Evolutionary conservation across 1,284 basidiomycete genomes (phyloP).

Genomic region (Melampsora medusae): DNA sequence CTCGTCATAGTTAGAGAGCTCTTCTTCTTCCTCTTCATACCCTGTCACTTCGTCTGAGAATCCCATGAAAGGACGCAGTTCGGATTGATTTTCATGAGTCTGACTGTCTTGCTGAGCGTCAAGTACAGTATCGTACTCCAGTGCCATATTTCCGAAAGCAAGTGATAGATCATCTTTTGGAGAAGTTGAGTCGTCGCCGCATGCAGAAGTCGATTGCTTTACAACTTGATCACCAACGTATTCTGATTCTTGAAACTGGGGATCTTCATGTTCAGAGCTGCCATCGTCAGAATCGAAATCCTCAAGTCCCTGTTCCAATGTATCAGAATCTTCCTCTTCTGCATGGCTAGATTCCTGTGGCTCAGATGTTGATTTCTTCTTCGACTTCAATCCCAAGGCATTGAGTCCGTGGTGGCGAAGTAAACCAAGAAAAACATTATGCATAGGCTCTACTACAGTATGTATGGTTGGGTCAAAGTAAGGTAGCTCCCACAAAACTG

Average conservation of each 20-base stretch:
- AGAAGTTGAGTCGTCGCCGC: background rate
- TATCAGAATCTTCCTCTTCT: constrained; percentile 1
- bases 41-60: background rate
- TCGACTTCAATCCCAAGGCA: constrained; percentile 7
- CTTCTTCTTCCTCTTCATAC: background rate
- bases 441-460: constrained; percentile 29
- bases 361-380: background rate
- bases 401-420: background rate
- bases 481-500: background rate
- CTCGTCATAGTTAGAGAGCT: background rate
- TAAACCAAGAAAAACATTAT: constrained; percentile 27
- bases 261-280: no score
- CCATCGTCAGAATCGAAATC: background rate
- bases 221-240: background rate
- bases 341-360: background rate
- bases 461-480: background rate
- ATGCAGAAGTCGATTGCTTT: background rate
- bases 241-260: background rate
- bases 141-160: background rate
- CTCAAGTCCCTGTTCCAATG: background rate
- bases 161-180: constrained; percentile 5
- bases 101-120: background rate
- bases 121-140: background rate
- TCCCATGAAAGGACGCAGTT: background rate
- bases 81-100: no score